phyloP scores from a whole-genome alignment of 371 early-diverging fungal species.

The Parasitella parasitica region DNA sequence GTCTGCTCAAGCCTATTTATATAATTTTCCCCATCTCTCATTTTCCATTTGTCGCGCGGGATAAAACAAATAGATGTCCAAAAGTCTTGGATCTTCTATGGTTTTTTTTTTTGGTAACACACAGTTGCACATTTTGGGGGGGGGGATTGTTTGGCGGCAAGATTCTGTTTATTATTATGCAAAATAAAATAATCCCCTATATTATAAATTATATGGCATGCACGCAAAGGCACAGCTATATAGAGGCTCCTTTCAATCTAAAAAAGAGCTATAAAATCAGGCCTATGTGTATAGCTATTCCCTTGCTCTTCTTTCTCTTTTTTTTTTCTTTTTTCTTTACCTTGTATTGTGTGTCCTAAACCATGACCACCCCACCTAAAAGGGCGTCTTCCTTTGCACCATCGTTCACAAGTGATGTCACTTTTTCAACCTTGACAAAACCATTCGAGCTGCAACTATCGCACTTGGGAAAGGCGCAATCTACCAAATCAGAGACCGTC shows the following conservation, averaged over 20 bases:
- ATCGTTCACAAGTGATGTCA: slow-evolving; percentile 18
- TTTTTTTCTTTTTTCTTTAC: not conserved
- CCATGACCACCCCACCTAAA: not conserved
- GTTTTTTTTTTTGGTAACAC: not conserved
- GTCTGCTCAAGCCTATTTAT: not conserved
- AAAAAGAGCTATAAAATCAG: not conserved
- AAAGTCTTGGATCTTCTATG: not conserved
- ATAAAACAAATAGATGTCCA: not conserved
- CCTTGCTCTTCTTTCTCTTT: not conserved
- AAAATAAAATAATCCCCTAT: not conserved
- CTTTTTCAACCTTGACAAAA: slow-evolving; percentile 15
- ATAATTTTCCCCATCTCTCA: not conserved
- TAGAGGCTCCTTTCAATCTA: not conserved
- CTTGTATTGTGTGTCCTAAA: no score
- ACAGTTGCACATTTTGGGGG: not conserved
- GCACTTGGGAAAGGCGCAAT: slow-evolving; percentile 5
- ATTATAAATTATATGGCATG: not conserved
- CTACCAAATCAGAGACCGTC: slow-evolving; percentile 2
- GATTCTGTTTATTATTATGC: slow-evolving; percentile 10
- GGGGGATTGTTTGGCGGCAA: not conserved
- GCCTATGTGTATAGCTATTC: not conserved
- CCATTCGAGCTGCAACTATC: slow-evolving; percentile 10
- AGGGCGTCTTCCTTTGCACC: not conserved
- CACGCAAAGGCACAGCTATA: not conserved
- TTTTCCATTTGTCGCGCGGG: not conserved